Base-by-base conservation (phyloP, 805 yeast species). In the Wickerhamiella domercqiae region DNA sequence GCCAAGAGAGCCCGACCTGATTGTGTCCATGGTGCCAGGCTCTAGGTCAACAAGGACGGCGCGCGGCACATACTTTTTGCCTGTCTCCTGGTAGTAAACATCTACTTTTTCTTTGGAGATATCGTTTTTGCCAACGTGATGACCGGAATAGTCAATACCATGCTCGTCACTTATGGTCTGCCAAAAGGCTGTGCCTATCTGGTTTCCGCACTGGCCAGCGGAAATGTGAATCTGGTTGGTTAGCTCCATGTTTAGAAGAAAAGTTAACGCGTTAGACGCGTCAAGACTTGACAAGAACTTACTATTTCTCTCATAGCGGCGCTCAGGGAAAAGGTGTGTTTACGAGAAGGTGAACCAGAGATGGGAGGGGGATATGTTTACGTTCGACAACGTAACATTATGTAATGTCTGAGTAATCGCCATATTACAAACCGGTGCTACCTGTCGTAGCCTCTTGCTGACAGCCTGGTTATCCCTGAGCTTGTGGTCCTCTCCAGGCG, bases 141-240 rank as follows among this genome's bases (percentile, higher is more conserved):
- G 47, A 30, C 66, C 66, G 28, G 46, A 42, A 34, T 41, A 44
- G 43, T 58, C 63, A 36, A 62, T 58, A 21, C 64, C 64, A 40
- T 62, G 66, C 45, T 62, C 66, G 21, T 42, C 53, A 39, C 53
- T 48, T 38, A 62, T 62, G 22, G 63, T 59, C 39, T 60, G 55
- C 66, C 60, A 67, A 45, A 62, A 60, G 14, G 66, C 61, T 11
- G 48, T 40, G 11, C 53, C 82, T 51, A 86, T 83, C 67, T 86
- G 97, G 73, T 86, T 86, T 75, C 96, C 95, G 74, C 96, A 84
- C 68, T 86, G 97, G 63, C 97, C 97, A 41, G 94, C 78, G 42
- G 96, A 86, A 62, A 86, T 72, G 64, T 86, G 96, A 62, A 86
- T 82, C 90, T 30, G 7, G 5, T 30, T 6, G 5, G 33, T 38